phyloP scores from a whole-genome alignment of 345 rosid genomes.

The Gossypium anomalum region DNA sequence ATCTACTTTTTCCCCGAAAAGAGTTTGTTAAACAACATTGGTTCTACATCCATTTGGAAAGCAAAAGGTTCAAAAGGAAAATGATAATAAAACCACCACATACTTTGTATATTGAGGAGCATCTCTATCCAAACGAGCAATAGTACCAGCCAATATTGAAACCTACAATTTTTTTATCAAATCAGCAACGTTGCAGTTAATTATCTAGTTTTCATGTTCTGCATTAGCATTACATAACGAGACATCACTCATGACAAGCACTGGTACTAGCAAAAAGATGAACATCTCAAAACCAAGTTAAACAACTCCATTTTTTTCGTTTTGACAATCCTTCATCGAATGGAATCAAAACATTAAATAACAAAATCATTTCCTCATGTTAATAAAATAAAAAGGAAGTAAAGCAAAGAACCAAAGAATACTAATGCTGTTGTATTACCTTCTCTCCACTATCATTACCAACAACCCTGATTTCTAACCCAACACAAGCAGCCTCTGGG shows the following conservation, averaged over 20 bases:
- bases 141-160: constrained; percentile 91
- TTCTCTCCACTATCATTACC: constrained; percentile 98
- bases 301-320: background rate
- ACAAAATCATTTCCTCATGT: background rate
- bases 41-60: background rate
- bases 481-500: constrained; percentile 89
- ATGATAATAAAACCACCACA: constrained; percentile 20
- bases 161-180: constrained; percentile 50
- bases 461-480: constrained; percentile 90
- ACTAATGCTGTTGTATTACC: constrained; percentile 37
- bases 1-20: background rate
- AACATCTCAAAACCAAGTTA: background rate
- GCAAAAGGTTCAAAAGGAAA: background rate
- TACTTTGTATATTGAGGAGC: constrained; percentile 90
- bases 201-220: background rate
- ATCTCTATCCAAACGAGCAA: constrained; percentile 95
- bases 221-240: background rate
- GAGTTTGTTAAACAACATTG: background rate
- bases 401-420: background rate
- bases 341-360: background rate
- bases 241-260: background rate
- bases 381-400: background rate
- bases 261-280: background rate
- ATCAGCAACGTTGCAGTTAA: background rate
- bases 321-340: background rate